Conservation (phyloP, 2,329 filamentous ascomycete species). For the Talaromyces marneffei region DNA sequence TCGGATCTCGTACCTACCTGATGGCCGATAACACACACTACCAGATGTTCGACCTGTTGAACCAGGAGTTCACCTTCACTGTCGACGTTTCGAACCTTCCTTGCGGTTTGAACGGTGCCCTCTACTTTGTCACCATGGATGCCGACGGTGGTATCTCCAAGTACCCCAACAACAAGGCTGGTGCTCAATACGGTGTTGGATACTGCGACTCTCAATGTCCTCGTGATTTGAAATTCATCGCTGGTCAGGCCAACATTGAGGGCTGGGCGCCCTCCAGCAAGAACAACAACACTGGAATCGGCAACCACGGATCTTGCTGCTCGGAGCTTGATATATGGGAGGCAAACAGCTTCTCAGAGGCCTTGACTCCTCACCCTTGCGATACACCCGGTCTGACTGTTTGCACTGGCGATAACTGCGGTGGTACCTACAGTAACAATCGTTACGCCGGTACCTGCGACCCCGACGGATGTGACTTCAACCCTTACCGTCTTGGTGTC, state of each 20-base stretch:
- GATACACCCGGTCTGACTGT: slow-evolving; percentile 44
- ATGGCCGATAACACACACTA: slow-evolving; percentile 58
- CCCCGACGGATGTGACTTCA: slow-evolving; percentile 66
- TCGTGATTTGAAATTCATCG: slow-evolving; percentile 49
- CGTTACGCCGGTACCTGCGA: slow-evolving; percentile 61
- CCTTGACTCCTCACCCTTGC: slow-evolving; percentile 63
- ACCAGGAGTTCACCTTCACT: slow-evolving; percentile 67
- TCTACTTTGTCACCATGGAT: slow-evolving; percentile 54
- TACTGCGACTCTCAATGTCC: slow-evolving; percentile 60
- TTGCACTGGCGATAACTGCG: slow-evolving; percentile 49
- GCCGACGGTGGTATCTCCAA: slow-evolving; percentile 53
- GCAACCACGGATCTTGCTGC: slow-evolving; percentile 57
- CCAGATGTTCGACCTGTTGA: slow-evolving; percentile 59
- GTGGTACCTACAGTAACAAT: slow-evolving; percentile 47
- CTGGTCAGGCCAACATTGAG: slow-evolving; percentile 51
- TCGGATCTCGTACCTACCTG: slow-evolving; percentile 57
- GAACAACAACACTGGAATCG: slow-evolving; percentile 51
- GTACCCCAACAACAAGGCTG: slow-evolving; percentile 50
- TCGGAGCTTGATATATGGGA: slow-evolving; percentile 67
- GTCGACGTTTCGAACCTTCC: slow-evolving; percentile 63
- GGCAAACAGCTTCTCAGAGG: slow-evolving; percentile 60
- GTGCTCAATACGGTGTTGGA: slow-evolving; percentile 57
- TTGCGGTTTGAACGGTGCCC: slow-evolving; percentile 66
- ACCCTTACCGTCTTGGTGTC: slow-evolving; percentile 62
- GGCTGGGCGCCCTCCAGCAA: slow-evolving; percentile 48